A percentile compares a stretch with the other conserved stretches of the same genome.
These are phyloP conservation scores for Pleurotus cornucopiae DNA, from an alignment of 768 basidiomycete genomes.

Conservation along the genomic window DNA sequence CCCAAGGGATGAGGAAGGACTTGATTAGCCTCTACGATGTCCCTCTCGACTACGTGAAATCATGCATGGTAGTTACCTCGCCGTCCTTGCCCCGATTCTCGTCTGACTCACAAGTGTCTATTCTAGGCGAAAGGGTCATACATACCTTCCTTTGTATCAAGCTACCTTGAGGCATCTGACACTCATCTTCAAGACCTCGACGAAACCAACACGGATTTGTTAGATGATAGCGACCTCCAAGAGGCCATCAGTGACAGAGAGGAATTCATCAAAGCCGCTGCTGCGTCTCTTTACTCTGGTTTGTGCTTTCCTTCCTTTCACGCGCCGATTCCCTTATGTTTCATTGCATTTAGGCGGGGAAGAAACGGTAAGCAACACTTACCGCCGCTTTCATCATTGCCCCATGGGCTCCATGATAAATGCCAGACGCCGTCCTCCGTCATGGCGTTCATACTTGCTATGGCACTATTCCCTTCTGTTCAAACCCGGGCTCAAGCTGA, in stretches of 20 bases:
- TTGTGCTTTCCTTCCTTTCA: neutral
- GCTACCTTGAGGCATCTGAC: slow-evolving; percentile 12
- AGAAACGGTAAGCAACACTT: slow-evolving; percentile 19
- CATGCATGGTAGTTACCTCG: slow-evolving; percentile 16
- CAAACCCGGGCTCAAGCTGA: slow-evolving; percentile 6
- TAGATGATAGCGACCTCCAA: neutral
- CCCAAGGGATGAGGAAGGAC: slow-evolving; percentile 19
- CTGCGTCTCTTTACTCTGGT: slow-evolving; percentile 24
- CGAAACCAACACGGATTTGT: slow-evolving; percentile 2
- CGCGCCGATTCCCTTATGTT: too few relatives aligned
- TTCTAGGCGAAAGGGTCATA: slow-evolving; percentile 14
- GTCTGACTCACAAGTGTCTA: neutral
- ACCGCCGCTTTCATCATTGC: neutral
- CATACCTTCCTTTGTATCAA: slow-evolving; percentile 17
- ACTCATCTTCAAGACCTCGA: neutral
- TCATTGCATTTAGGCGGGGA: slow-evolving; percentile 17
- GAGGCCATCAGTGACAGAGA: slow-evolving; percentile 15
- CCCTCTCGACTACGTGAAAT: slow-evolving; percentile 24
- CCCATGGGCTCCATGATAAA: neutral
- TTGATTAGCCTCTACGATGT: slow-evolving; percentile 23
- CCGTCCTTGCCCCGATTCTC: neutral
- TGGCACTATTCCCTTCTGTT: slow-evolving; percentile 18
- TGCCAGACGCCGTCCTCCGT: slow-evolving; percentile 25
- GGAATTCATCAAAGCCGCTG: slow-evolving; percentile 26
- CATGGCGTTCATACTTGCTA: slow-evolving; percentile 31